Conservation (phyloP, 2,329 filamentous ascomycete species). For the Apiospora aurea region DNA sequence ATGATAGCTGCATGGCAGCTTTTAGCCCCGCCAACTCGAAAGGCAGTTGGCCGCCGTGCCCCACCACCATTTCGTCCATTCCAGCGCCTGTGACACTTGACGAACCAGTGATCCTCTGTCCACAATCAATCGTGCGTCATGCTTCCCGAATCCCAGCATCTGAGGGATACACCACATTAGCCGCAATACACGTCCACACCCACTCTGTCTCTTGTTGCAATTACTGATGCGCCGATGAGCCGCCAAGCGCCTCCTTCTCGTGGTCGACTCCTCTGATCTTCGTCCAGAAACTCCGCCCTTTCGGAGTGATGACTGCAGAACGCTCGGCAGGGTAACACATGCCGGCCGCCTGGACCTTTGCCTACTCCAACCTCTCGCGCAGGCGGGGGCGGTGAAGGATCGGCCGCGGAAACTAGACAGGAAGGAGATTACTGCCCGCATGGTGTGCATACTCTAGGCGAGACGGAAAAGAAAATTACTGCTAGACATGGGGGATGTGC, state of each 20-base stretch:
- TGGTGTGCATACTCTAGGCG: background rate
- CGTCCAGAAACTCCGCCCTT: background rate
- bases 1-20: background rate
- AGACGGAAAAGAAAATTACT: background rate
- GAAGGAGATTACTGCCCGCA: conserved; percentile 4
- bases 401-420: conserved; percentile 9
- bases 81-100: background rate
- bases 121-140: background rate
- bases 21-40: background rate
- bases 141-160: background rate
- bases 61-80: background rate
- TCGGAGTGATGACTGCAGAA: conserved; percentile 1
- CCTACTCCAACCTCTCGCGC: conserved; percentile 1
- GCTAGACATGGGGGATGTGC: conserved; percentile 15
- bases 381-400: conserved; percentile 9
- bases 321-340: conserved; percentile 3
- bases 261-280: conserved; percentile 3
- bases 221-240: background rate
- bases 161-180: background rate
- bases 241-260: conserved; percentile 7
- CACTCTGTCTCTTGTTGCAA: background rate
- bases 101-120: background rate
- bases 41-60: background rate
- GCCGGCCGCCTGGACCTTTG: background rate
- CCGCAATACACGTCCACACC: background rate